phyloP scores from a whole-genome alignment of 2,329 filamentous ascomycete genomes.

The Fusarium udum region DNA sequence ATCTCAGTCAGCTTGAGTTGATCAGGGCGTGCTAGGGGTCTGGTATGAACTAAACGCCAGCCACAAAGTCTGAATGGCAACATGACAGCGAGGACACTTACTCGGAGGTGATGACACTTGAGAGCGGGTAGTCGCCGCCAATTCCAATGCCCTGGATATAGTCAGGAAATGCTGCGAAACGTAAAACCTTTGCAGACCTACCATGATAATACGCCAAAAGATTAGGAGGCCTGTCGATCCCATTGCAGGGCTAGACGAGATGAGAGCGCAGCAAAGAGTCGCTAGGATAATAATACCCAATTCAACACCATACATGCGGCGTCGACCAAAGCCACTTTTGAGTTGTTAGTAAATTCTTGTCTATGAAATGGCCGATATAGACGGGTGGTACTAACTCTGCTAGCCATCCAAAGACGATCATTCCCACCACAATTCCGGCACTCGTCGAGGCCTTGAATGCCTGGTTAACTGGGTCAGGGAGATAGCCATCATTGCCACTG shows the following conservation, averaged over 20 bases:
- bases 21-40: not conserved
- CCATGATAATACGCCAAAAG: slow-evolving; percentile 81
- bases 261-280: slow-evolving; percentile 73
- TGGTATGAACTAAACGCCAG: slow-evolving; percentile 3
- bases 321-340: slow-evolving; percentile 69
- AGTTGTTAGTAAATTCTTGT: slow-evolving; percentile 23
- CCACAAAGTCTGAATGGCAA: slow-evolving; percentile 22
- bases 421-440: slow-evolving; percentile 80
- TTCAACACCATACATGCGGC: slow-evolving; percentile 85
- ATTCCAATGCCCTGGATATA: slow-evolving; percentile 70
- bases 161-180: slow-evolving; percentile 17
- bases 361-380: not conserved
- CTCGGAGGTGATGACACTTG: slow-evolving; percentile 80
- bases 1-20: slow-evolving; percentile 27
- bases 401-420: slow-evolving; percentile 79
- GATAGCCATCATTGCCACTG: slow-evolving; percentile 62
- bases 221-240: slow-evolving; percentile 69
- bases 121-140: slow-evolving; percentile 84
- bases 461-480: slow-evolving; percentile 73
- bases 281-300: slow-evolving; percentile 76
- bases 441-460: slow-evolving; percentile 85
- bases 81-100: slow-evolving; percentile 41
- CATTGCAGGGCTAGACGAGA: slow-evolving; percentile 68
- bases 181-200: slow-evolving; percentile 40
- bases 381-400: slow-evolving; percentile 65